Base-by-base conservation (phyloP, 2,329 filamentous ascomycete genomes). In the Hirsutella rhossiliensis region DNA sequence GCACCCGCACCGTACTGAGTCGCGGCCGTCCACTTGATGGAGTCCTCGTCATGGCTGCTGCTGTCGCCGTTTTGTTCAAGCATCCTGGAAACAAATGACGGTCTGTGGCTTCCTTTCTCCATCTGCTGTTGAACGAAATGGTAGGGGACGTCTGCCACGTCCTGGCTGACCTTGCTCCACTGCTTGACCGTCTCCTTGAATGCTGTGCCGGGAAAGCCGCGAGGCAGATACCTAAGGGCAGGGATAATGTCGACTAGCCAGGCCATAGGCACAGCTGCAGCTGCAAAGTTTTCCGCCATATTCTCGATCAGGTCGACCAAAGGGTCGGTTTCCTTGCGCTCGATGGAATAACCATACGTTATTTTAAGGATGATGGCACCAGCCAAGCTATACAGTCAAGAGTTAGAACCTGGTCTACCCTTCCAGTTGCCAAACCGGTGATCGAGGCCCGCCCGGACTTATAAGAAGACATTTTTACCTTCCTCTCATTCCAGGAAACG, bases 1-100 rank as follows among this genome's bases (percentile, higher is more conserved):
- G 44, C 17, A 4, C 54, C 61, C 11, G 19, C 48, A 8, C 27
- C 43, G 31, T 44, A 44, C 27, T 46, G 23, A 15, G 19, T n/a
- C 5, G 42, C 39, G 11, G 47, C 47, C 4, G 41, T 44, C 19
- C 31, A 31, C 27, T 32, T 46, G 17, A 48, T 46, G 8, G 20
- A 29, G 1, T 41, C n/a, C 38, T 46, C 42, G 18, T 19, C 38
- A n/a, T n/a, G n/a, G n/a, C n/a, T n/a, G n/a, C n/a, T n/a, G n/a
- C n/a, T n/a, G n/a, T n/a, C n/a, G n/a, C n/a, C n/a, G n/a, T n/a
- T n/a, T n/a, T n/a, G n/a, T n/a, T n/a, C n/a, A n/a, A n/a, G n/a
- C n/a, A n/a, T n/a, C n/a, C n/a, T n/a, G n/a, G n/a, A n/a, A n/a
- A 43, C 29, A 13, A 17, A 40, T 3, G 37, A 39, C 11, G 18